A percentile compares a stretch with the other conserved stretches of the same genome.
Conservation (phyloP, 1,139 yeast species). For the Hansenula sp. region DNA sequence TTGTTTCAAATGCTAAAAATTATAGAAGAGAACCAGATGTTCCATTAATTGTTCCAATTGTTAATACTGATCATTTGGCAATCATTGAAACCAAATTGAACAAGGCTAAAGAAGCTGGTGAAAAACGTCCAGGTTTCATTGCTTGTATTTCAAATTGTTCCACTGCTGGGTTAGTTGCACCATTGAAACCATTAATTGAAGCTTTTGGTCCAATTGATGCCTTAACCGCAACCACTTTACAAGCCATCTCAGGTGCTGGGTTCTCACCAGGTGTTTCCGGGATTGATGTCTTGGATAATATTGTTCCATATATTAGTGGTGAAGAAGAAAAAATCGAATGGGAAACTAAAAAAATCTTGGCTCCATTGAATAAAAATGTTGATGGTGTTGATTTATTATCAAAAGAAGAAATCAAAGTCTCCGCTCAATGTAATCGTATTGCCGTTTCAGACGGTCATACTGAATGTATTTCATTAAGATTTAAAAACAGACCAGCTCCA, state of each 20-base stretch:
- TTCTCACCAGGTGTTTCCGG: constrained; percentile 98
- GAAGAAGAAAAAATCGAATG: constrained; percentile 98
- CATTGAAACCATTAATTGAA: constrained; percentile 87
- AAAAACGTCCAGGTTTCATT: constrained; percentile 69
- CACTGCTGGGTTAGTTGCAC: constrained; percentile 97
- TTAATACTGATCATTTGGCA: constrained; percentile 88
- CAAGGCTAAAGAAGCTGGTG: constrained; percentile 49
- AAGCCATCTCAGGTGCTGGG: constrained; percentile 98
- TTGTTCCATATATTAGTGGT: constrained; percentile 91
- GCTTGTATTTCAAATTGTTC: constrained; percentile 97
- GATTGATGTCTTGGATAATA: constrained; percentile 89
- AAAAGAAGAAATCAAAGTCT: constrained; percentile 73
- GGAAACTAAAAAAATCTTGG: constrained; percentile 95
- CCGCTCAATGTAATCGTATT: constrained; percentile 96
- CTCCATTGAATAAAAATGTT: constrained; percentile 42
- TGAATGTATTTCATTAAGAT: constrained; percentile 86
- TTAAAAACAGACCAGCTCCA: constrained; percentile 81
- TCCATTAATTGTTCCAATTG: constrained; percentile 93
- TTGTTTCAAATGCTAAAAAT: constrained; percentile 93
- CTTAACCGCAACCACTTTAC: constrained; percentile 87
- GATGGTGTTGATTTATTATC: constrained; percentile 63
- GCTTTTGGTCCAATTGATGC: constrained; percentile 85
- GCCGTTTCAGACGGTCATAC: constrained; percentile 98
- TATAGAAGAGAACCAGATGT: constrained; percentile 86
- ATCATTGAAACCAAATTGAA: constrained; percentile 61